phyloP scores from a whole-genome alignment of 2,329 filamentous ascomycete genomes.

The Xylariaceae sp. region DNA sequence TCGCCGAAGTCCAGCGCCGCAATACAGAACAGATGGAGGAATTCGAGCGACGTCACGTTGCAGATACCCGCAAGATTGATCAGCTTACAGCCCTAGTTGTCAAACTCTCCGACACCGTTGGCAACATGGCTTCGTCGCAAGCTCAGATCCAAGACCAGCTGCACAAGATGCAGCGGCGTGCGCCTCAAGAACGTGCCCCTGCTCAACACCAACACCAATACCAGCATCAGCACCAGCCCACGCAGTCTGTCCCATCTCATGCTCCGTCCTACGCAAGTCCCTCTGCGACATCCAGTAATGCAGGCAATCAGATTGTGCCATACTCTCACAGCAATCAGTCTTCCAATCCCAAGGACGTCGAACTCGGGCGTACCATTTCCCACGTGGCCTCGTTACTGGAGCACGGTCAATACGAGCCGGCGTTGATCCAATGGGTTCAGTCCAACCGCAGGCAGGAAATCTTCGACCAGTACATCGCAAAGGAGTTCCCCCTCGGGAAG shows the following conservation, averaged over 20 bases:
- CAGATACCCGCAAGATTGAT: constrained; percentile 63
- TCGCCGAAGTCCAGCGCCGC: constrained; percentile 64
- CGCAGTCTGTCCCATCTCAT: constrained; percentile 24
- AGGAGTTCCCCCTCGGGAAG: constrained; percentile 45
- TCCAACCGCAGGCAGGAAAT: constrained; percentile 57
- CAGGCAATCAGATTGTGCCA: constrained; percentile 33
- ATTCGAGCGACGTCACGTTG: constrained; percentile 47
- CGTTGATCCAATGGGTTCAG: constrained; percentile 65
- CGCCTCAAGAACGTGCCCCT: constrained; percentile 36
- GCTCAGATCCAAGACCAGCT: constrained; percentile 64
- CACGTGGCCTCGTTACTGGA: constrained; percentile 61
- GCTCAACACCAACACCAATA: constrained; percentile 20
- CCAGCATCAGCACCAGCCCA: neutral
- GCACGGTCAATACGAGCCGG: constrained; percentile 57
- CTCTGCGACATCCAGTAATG: constrained; percentile 29
- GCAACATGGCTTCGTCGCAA: constrained; percentile 65
- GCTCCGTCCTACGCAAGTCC: constrained; percentile 24
- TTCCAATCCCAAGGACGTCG: constrained; percentile 45
- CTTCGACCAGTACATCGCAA: constrained; percentile 53
- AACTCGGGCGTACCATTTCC: constrained; percentile 53
- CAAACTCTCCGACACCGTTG: constrained; percentile 64
- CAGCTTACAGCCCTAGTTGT: constrained; percentile 65
- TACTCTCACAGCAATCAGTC: constrained; percentile 35
- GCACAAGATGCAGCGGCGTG: constrained; percentile 52
- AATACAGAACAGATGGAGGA: constrained; percentile 48